Conservation (phyloP, 345 rosid species). For the Eucalyptus regnans region DNA sequence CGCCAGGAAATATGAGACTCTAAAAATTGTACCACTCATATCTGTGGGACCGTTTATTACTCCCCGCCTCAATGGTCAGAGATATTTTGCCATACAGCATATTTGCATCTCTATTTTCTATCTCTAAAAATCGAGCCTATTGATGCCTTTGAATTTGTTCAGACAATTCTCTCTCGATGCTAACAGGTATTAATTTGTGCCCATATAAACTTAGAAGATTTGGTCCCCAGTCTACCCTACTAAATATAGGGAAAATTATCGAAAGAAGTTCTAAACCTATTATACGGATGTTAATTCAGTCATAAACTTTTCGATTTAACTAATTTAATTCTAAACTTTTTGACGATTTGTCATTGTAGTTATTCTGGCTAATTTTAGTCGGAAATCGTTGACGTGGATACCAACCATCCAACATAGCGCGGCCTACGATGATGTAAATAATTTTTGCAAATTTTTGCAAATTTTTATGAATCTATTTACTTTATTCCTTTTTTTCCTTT, state of each 20-base stretch:
- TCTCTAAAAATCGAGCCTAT: not conserved
- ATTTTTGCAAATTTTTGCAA: too few relatives aligned
- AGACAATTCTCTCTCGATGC: not conserved
- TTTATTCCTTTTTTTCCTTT: too few relatives aligned
- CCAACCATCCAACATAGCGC: fast-evolving
- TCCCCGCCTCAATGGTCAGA: not conserved
- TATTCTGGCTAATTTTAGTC: fast-evolving
- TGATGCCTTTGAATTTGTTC: not conserved
- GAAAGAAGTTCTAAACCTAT: not conserved
- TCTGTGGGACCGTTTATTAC: not conserved
- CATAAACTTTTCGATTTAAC: fast-evolving
- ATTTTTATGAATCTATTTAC: too few relatives aligned
- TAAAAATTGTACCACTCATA: not conserved
- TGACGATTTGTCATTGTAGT: not conserved
- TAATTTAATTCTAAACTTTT: not conserved
- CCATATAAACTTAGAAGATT: not conserved
- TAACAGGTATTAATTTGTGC: not conserved
- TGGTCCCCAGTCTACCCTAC: not conserved
- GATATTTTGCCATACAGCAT: not conserved
- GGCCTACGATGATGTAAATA: fast-evolving
- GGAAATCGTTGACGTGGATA: fast-evolving
- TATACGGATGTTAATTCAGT: fast-evolving
- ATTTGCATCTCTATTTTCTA: not conserved
- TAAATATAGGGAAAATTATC: not conserved
- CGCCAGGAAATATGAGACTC: not conserved